Evolutionary conservation across 306 rosid genomes (phyloP).

Genomic region (Cicer bijugum): DNA sequence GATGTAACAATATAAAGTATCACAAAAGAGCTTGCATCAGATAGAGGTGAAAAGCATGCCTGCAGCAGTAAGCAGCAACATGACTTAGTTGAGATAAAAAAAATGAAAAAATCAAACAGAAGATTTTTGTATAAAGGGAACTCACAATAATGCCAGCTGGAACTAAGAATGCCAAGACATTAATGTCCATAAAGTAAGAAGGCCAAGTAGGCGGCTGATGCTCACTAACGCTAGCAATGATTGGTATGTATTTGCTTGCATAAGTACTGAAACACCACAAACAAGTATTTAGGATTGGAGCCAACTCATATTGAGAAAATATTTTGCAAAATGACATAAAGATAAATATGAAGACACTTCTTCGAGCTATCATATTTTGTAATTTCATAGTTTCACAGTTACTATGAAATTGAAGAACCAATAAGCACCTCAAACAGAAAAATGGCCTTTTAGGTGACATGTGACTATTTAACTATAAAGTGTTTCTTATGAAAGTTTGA

Average conservation of each 20-base stretch:
- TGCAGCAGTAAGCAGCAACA: constrained; percentile 52
- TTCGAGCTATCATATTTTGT: constrained; percentile 9
- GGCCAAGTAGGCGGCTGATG: constrained; percentile 99
- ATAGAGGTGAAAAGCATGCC: constrained; percentile 94
- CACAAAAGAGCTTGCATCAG: constrained; percentile 97
- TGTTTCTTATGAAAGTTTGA: constrained; percentile 28
- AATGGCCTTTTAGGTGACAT: neutral
- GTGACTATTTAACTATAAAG: constrained; percentile 17
- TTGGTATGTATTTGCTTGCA: constrained; percentile 99
- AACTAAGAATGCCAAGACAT: constrained; percentile 96
- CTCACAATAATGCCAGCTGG: constrained; percentile 98
- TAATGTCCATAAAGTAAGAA: constrained; percentile 99
- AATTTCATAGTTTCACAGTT: neutral
- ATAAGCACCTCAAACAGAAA: constrained; percentile 39
- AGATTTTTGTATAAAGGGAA: neutral
- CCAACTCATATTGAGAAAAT: constrained; percentile 30
- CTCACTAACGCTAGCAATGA: constrained; percentile 99
- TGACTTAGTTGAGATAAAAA: constrained; percentile 29
- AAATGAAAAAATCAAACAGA: constrained; percentile 17
- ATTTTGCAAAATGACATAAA: constrained; percentile 25
- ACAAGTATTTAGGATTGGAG: constrained; percentile 23
- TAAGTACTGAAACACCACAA: constrained; percentile 73
- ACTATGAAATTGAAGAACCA: constrained; percentile 34
- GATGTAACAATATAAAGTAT: constrained; percentile 84
- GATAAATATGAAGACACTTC: constrained; percentile 8